Evolutionary conservation across 192 early-diverging fungal genomes (phyloP), one percentile per base, ranked within the genome.

Genomic region (Obelidium mucronatum): DNA sequence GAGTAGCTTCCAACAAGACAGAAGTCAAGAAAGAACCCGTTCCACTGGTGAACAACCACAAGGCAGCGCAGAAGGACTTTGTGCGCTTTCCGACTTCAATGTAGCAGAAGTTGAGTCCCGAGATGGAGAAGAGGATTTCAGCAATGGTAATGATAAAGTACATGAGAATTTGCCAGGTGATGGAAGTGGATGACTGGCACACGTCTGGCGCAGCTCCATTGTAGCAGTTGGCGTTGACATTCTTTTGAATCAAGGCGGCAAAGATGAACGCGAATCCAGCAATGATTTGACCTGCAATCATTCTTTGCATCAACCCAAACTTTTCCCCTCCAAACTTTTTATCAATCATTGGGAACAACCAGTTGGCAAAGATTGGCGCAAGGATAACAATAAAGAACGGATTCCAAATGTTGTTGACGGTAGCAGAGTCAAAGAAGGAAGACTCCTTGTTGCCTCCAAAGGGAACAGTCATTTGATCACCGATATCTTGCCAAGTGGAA

Each of bases 51-150:
- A 90, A 56, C 52, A 91, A 67, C 90, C 90, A 91, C 61, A 91
- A 72, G 33, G 87, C 81, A 6, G 82, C 77, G 22, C 80, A 84
- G 13, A 80, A 79, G 22, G 90, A 83, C 73, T 87, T 87, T 67
- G 84, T 88, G 40, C 81, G 78, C 48, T 83, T 84, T 78, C 90
- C 90, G 40, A 90, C 83, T 67, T 91, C 82, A 24, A 79, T 80
- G 82, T 91, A 91, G 37, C 81, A 81, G 68, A 91, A 87, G 78
- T 91, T 88, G 64, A 89, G 80, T 73, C 90, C 90, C 28, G 80
- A 82, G 67, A 86, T 85, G 33, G 86, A 87, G 69, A 89, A 80
- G 17, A 91, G 52, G 40, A 81, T 79, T 80, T 91, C 90, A 75
- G 83, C 89, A 61, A 82, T 44, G 6, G 88, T 83, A 35, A 89